phyloP scores from a whole-genome alignment of 257 asterid species.

The Anisodus tanguticus region DNA sequence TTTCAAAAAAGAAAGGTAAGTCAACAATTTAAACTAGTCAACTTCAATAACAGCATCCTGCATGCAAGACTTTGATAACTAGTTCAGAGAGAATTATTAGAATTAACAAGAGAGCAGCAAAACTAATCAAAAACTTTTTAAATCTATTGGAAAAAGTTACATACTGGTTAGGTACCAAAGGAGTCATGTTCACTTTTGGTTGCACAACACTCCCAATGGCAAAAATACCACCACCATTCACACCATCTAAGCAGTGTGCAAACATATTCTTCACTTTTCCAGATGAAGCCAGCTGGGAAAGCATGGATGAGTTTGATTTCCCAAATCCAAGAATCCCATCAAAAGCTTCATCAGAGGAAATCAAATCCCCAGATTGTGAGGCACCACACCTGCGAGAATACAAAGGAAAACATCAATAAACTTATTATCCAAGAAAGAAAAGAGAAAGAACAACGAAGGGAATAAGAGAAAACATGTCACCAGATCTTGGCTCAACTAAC shows the following conservation, averaged over 20 bases:
- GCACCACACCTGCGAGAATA: conserved; percentile 79
- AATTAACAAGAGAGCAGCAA: background rate
- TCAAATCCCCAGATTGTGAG: conserved; percentile 80
- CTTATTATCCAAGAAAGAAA: conserved; percentile 11
- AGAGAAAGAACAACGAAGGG: conserved; percentile 18
- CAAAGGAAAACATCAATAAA: conserved; percentile 27
- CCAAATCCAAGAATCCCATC: conserved; percentile 99
- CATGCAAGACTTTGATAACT: background rate
- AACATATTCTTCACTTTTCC: conserved; percentile 90
- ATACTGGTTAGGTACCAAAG: conserved; percentile 81
- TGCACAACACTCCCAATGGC: conserved; percentile 98
- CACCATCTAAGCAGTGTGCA: conserved; percentile 97
- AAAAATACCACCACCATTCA: conserved; percentile 97
- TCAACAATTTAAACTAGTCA: background rate
- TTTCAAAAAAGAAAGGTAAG: background rate
- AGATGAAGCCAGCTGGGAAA: conserved; percentile 92
- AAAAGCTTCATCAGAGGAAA: conserved; percentile 85
- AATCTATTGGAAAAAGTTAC: conserved; percentile 37
- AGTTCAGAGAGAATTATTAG: background rate
- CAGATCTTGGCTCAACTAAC: conserved; percentile 5
- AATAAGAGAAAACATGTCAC: background rate
- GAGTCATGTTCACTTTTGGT: conserved; percentile 92
- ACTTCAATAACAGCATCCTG: conserved; percentile 10
- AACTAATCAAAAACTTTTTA: background rate
- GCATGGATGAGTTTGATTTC: conserved; percentile 88